A percentile compares a stretch with the other conserved stretches of the same genome.
Conservation (phyloP, 1,139 yeast species). For the Kurtzmaniella quercitrusa region DNA sequence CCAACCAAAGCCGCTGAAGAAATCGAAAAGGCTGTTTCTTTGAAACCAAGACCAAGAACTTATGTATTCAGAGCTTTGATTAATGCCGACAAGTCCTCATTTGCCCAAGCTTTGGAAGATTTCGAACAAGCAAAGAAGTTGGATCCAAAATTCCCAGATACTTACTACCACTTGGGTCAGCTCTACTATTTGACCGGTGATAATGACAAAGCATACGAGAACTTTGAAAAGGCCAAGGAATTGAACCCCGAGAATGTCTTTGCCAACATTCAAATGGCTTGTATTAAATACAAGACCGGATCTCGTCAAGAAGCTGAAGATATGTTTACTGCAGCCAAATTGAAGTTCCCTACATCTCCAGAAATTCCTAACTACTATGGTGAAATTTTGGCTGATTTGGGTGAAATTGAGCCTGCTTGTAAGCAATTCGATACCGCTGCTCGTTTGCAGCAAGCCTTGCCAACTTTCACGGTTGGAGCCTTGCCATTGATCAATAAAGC, state of each 20-base stretch:
- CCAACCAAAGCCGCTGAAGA: conserved; percentile 56
- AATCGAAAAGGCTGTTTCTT: conserved; percentile 59
- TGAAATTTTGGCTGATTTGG: conserved; percentile 83
- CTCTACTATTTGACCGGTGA: conserved; percentile 78
- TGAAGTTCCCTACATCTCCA: conserved; percentile 79
- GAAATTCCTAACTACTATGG: conserved; percentile 96
- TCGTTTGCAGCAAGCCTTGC: conserved; percentile 69
- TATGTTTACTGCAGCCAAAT: conserved; percentile 68
- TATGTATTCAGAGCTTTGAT: conserved; percentile 81
- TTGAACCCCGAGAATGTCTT: conserved; percentile 74
- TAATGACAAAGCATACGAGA: conserved; percentile 64
- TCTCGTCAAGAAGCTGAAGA: conserved; percentile 56
- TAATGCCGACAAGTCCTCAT: conserved; percentile 72
- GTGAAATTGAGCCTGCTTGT: conserved; percentile 67
- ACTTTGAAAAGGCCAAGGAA: conserved; percentile 74
- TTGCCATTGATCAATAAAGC: conserved; percentile 92
- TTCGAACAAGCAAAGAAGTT: conserved; percentile 69
- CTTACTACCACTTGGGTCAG: conserved; percentile 94
- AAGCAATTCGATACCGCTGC: conserved; percentile 86
- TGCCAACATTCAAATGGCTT: conserved; percentile 89
- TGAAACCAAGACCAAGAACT: conserved; percentile 77
- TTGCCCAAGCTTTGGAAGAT: conserved; percentile 60
- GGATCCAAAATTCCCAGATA: conserved; percentile 73
- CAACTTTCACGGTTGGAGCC: conserved; percentile 69
- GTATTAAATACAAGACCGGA: conserved; percentile 84